phyloP scores from a whole-genome alignment of 371 early-diverging fungal species.

The Lichtheimia ornata region DNA sequence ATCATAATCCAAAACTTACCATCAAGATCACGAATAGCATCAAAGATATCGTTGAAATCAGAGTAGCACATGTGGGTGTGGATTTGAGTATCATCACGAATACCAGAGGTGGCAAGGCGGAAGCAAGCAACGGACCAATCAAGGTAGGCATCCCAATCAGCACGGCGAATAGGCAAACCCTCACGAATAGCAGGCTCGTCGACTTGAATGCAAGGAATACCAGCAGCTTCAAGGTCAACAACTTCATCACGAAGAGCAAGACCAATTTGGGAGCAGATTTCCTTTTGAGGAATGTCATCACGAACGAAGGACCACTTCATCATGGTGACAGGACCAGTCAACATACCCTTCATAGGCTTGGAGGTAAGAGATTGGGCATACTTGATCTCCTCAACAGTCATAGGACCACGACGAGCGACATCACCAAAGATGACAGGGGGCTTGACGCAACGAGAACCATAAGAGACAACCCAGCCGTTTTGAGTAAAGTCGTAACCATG shows the following conservation, averaged over 20 bases:
- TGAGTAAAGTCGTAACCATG: conserved; percentile 91
- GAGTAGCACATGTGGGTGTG: conserved; percentile 98
- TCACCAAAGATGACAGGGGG: conserved; percentile 93
- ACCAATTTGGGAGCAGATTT: conserved; percentile 88
- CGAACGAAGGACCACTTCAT: conserved; percentile 97
- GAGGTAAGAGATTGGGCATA: conserved; percentile 89
- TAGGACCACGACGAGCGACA: conserved; percentile 85
- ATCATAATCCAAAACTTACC: conserved; percentile 17
- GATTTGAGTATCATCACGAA: conserved; percentile 89
- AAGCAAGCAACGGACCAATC: conserved; percentile 95
- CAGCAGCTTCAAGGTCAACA: conserved; percentile 87
- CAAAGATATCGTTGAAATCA: conserved; percentile 97
- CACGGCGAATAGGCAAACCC: conserved; percentile 91
- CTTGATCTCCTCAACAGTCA: conserved; percentile 84
- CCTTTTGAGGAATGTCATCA: conserved; percentile 89
- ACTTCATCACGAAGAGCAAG: conserved; percentile 97
- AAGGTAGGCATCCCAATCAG: conserved; percentile 89
- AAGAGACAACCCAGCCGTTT: conserved; percentile 97
- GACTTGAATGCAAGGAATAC: conserved; percentile 93
- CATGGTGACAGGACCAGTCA: conserved; percentile 93
- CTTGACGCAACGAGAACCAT: conserved; percentile 95
- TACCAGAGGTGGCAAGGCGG: conserved; percentile 88
- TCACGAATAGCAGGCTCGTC: conserved; percentile 99
- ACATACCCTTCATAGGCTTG: conserved; percentile 96
- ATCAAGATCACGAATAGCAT: conserved; percentile 86